Conservation (phyloP, 495 filamentous ascomycete genomes). For the Xylaria nigripes region DNA sequence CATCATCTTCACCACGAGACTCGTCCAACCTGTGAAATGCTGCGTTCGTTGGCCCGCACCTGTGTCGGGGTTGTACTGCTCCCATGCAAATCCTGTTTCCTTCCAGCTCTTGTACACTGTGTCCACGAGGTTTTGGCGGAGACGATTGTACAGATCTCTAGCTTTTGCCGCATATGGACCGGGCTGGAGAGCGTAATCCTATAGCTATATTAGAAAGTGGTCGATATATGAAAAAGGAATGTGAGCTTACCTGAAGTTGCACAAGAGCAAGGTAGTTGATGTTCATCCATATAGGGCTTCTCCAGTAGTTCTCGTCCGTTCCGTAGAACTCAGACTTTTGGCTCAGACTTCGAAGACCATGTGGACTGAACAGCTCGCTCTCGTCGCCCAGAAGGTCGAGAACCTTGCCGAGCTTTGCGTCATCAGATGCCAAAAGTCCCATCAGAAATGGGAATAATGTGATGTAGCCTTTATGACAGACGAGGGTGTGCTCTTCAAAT, state of each 20-base stretch:
- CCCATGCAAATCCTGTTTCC: constrained; percentile 94
- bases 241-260: constrained; percentile 66
- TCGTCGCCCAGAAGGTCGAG: constrained; percentile 73
- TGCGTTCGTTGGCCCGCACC: constrained; percentile 89
- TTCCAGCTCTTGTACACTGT: constrained; percentile 85
- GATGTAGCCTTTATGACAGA: constrained; percentile 96
- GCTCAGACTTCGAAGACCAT: constrained; percentile 81
- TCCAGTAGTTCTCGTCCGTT: constrained; percentile 94
- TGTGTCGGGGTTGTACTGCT: constrained; percentile 94
- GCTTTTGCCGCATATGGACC: constrained; percentile 67
- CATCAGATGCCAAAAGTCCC: constrained; percentile 62
- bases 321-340: constrained; percentile 74
- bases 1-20: constrained; percentile 96
- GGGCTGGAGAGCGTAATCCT: constrained; percentile 48
- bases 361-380: constrained; percentile 77
- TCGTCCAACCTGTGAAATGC: constrained; percentile 98
- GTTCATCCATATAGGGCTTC: constrained; percentile 93
- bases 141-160: constrained; percentile 60
- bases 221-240: constrained; percentile 9
- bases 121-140: constrained; percentile 78
- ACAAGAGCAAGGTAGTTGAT: constrained; percentile 88
- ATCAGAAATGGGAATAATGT: constrained; percentile 90
- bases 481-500: constrained; percentile 79
- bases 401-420: constrained; percentile 59
- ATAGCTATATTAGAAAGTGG: constrained; percentile 9